Conservation (phyloP, 345 rosid species). For the Microcos paniculata region DNA sequence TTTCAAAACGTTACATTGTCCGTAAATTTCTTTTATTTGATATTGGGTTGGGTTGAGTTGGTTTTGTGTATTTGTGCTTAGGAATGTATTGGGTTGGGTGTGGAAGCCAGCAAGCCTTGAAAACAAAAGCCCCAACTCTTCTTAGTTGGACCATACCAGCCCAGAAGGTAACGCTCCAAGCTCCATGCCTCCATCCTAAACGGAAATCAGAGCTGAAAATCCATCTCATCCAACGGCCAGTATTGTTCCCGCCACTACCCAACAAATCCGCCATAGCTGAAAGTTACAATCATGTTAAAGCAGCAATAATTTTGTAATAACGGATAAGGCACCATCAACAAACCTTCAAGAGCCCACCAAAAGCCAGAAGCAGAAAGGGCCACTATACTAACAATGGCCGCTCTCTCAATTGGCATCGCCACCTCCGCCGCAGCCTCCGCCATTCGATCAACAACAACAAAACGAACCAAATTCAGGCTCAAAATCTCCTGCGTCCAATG, state of each 20-base stretch:
- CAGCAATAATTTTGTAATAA: background rate
- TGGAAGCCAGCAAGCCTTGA: background rate
- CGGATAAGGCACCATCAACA: background rate
- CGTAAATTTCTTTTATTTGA: too few relatives aligned
- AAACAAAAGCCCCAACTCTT: background rate
- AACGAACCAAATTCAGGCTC: slow-evolving; percentile 11
- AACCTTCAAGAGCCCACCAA: background rate
- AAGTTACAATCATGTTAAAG: background rate
- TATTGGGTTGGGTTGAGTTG: too few relatives aligned
- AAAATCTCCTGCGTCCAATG: slow-evolving; percentile 62
- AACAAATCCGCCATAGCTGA: background rate
- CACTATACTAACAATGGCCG: slow-evolving; percentile 40
- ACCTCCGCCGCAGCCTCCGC: slow-evolving; percentile 17
- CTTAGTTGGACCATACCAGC: background rate
- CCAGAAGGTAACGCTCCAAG: background rate
- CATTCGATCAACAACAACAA: slow-evolving; percentile 28
- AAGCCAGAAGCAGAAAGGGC: slow-evolving; percentile 12
- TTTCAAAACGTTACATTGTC: too few relatives aligned
- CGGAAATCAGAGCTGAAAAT: background rate
- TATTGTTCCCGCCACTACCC: background rate
- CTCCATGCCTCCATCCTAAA: too few relatives aligned
- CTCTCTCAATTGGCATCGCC: slow-evolving; percentile 54
- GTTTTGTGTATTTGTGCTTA: background rate
- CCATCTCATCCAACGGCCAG: background rate
- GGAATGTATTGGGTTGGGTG: background rate